Evolutionary conservation across 352 stramenopile species (phyloP).

Genomic region (Globisporangium mamillatum): DNA sequence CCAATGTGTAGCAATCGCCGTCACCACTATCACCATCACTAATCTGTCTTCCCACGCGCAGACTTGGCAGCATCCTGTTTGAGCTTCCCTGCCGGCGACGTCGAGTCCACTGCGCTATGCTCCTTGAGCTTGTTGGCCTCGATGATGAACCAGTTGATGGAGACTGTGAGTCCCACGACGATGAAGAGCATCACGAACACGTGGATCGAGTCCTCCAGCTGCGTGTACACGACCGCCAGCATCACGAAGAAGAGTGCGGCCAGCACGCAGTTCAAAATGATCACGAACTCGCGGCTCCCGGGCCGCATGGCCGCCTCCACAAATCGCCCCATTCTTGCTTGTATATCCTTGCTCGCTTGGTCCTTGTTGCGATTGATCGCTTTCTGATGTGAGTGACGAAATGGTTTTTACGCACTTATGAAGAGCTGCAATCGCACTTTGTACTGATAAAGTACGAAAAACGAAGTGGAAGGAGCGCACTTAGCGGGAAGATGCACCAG

Average conservation of each 20-base stretch:
- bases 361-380: neutral
- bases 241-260: conserved; percentile 71
- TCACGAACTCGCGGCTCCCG: conserved; percentile 75
- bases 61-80: conserved; percentile 19
- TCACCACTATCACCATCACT: neutral
- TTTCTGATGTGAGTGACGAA: conserved; percentile 1
- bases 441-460: conserved; percentile 1
- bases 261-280: conserved; percentile 68
- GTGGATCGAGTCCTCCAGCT: conserved; percentile 81
- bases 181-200: conserved; percentile 85
- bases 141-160: conserved; percentile 88
- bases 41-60: conserved; percentile 58
- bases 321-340: conserved; percentile 34
- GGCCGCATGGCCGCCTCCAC: conserved; percentile 50
- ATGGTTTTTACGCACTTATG: neutral
- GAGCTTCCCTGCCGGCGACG: neutral
- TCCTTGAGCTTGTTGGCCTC: conserved; percentile 66
- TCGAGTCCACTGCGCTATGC: conserved; percentile 15
- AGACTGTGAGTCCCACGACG: conserved; percentile 71
- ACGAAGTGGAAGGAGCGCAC: neutral
- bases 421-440: neutral
- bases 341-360: neutral
- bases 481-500: neutral
- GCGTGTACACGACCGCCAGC: conserved; percentile 69
- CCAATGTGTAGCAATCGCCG: neutral